These are phyloP conservation scores for Phoma sp. DNA, from an alignment of 2,329 filamentous ascomycete genomes.

Conservation along the genomic window DNA sequence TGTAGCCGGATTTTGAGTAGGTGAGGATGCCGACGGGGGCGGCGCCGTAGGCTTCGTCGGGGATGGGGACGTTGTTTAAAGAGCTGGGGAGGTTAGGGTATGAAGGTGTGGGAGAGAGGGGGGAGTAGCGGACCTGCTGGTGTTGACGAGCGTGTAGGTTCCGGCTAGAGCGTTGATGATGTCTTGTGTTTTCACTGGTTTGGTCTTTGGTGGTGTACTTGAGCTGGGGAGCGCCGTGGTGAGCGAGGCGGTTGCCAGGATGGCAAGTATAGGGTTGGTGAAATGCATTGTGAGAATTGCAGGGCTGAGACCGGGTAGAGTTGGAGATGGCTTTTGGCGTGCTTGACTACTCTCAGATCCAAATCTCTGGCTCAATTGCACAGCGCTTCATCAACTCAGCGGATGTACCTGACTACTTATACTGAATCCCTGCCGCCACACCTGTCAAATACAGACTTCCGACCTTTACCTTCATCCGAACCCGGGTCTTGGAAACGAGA, in stretches of 20 bases:
- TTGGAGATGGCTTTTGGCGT: no score
- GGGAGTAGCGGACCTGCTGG: constrained; percentile 8
- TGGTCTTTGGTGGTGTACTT: neutral
- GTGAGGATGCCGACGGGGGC: constrained; percentile 36
- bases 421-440: neutral
- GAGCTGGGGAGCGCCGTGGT: constrained; percentile 11
- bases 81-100: constrained; percentile 19
- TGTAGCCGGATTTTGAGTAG: constrained; percentile 35
- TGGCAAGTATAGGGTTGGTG: neutral
- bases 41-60: constrained; percentile 31
- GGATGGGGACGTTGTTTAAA: constrained; percentile 26
- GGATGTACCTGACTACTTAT: constrained; percentile 1
- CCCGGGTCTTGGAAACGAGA: neutral
- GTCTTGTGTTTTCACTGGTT: neutral
- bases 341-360: no score
- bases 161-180: constrained; percentile 33
- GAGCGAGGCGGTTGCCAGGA: constrained; percentile 8
- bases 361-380: no score
- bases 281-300: constrained; percentile 1
- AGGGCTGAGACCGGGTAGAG: no score
- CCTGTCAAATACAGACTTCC: neutral
- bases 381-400: neutral
- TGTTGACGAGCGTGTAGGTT: constrained; percentile 37
- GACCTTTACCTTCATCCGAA: neutral
- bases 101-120: no score